These are phyloP conservation scores for Spiromastix sp. DNA, from an alignment of 2,329 filamentous ascomycete species.

Conservation along the genomic window DNA sequence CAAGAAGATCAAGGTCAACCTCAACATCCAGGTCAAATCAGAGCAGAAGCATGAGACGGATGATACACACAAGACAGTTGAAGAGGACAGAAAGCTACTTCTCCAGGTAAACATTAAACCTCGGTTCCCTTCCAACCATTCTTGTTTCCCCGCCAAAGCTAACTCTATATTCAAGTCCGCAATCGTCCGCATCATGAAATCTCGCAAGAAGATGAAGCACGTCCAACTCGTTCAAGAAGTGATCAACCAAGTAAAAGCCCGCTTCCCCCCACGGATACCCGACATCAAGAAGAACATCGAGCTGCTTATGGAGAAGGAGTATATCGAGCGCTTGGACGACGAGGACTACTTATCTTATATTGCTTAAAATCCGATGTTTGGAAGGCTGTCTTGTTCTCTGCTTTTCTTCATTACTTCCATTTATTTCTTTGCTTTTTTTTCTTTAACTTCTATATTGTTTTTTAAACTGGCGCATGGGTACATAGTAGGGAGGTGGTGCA, in stretches of 20 bases:
- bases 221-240: conserved; percentile 87
- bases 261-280: conserved; percentile 82
- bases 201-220: conserved; percentile 98
- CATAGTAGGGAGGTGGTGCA: too few relatives aligned
- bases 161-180: too few relatives aligned
- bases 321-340: conserved; percentile 86
- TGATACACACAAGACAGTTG: conserved; percentile 98
- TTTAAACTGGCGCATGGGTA: too few relatives aligned
- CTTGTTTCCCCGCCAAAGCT: conserved; percentile 6
- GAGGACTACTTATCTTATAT: conserved; percentile 84
- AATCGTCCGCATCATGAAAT: conserved; percentile 99
- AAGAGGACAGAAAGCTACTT: conserved; percentile 92
- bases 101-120: conserved; percentile 64
- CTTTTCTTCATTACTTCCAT: not conserved
- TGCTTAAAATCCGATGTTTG: conserved; percentile 59
- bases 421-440: not conserved
- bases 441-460: not conserved
- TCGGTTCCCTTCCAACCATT: conserved; percentile 4
- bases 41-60: conserved; percentile 94
- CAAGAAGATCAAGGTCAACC: conserved; percentile 95
- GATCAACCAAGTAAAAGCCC: conserved; percentile 85
- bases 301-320: conserved; percentile 96
- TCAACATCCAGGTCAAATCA: conserved; percentile 89
- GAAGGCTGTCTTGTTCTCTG: not conserved
- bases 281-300: conserved; percentile 99